Base-by-base conservation (phyloP, 2,329 filamentous ascomycete genomes). In the Neonectria neomacrospora region DNA sequence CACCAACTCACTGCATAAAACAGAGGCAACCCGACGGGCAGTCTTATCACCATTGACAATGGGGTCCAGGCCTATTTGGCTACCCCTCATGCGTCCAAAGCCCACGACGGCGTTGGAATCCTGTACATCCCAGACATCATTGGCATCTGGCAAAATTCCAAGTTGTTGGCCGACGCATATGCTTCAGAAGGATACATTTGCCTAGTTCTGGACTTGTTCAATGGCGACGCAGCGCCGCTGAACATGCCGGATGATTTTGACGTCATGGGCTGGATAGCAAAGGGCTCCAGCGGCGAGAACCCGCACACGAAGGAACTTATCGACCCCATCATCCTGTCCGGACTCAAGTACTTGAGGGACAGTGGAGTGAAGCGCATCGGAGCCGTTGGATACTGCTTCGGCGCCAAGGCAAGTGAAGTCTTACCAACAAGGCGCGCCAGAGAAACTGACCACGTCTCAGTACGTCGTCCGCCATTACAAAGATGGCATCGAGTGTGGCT, bases 381-480 rank as follows among this genome's bases (percentile, higher is more conserved):
- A 2, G 85, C 82, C 14, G 86, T 89, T 0, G 91, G 91, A 0
- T 93, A 93, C 78, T 94, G 91, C 79, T 92, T 93, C 69, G 91
- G 91, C 39, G 91, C 85, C 58, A 92, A 91, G 83, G 86, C 88
- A 68, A 64, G 79, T 65, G 10, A 9, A 39, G n/a, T 23, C 16
- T 50, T 28, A 44, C 23, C 3, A 32, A 12, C 20, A 30, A 11
- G 14, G 16, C 11, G 3, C 26, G 7, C 18, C 11, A 37, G n/a
- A 16, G 2, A 18, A 8, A 47, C 55, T 54, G 6, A 30, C 26
- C 8, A 20, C 2, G 23, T 11, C 8, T 0, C 58, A 89, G 85
- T 93, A 91, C 74, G 86, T 91, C 16, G 83, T 84, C 60, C 87
- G 92, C 41, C 91, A 89, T 80, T 83, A 83, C 78, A 82, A 83